Percentiles rank a stretch among this genome's conserved stretches.
phyloP scores from a whole-genome alignment of 495 filamentous ascomycete species.

The Penicillium herquei region DNA sequence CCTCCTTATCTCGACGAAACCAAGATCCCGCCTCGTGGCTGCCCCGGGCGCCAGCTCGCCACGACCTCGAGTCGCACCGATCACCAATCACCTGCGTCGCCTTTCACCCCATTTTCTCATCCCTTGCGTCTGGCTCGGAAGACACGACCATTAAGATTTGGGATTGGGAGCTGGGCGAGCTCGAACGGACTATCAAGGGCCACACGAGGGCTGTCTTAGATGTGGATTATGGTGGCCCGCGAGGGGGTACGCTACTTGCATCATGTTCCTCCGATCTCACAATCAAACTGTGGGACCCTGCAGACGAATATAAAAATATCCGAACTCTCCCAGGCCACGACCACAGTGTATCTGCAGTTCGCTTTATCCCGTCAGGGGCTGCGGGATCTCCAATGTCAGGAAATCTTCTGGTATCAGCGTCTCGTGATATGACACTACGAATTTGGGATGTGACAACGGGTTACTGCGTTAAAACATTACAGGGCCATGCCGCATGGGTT shows the following conservation, averaged over 20 bases:
- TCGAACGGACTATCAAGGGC: slow-evolving; percentile 88
- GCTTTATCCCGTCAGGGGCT: slow-evolving; percentile 84
- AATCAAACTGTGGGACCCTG: slow-evolving; percentile 95
- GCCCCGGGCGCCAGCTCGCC: slow-evolving; percentile 67
- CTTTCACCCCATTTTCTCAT: slow-evolving; percentile 92
- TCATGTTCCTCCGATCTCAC: slow-evolving; percentile 89
- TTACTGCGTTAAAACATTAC: slow-evolving; percentile 58
- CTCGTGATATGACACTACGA: slow-evolving; percentile 76
- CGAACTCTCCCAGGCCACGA: slow-evolving; percentile 92
- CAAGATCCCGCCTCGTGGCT: slow-evolving; percentile 87
- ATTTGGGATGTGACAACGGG: slow-evolving; percentile 95
- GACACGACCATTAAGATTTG: slow-evolving; percentile 95
- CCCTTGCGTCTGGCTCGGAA: slow-evolving; percentile 88
- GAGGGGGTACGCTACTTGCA: slow-evolving; percentile 81
- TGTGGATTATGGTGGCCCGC: slow-evolving; percentile 87
- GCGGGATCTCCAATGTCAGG: slow-evolving; percentile 42
- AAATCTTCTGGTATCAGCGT: slow-evolving; percentile 81
- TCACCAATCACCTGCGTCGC: slow-evolving; percentile 81
- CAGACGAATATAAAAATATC: slow-evolving; percentile 93
- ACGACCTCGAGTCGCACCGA: slow-evolving; percentile 84
- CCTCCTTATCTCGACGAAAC: slow-evolving; percentile 72
- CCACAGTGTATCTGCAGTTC: slow-evolving; percentile 84
- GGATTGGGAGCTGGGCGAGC: slow-evolving; percentile 96
- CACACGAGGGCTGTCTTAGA: slow-evolving; percentile 89
- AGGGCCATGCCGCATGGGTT: slow-evolving; percentile 89